These are phyloP conservation scores for Raphanus hybrid DNA, from an alignment of 441 rosid genomes.

Conservation along the genomic window DNA sequence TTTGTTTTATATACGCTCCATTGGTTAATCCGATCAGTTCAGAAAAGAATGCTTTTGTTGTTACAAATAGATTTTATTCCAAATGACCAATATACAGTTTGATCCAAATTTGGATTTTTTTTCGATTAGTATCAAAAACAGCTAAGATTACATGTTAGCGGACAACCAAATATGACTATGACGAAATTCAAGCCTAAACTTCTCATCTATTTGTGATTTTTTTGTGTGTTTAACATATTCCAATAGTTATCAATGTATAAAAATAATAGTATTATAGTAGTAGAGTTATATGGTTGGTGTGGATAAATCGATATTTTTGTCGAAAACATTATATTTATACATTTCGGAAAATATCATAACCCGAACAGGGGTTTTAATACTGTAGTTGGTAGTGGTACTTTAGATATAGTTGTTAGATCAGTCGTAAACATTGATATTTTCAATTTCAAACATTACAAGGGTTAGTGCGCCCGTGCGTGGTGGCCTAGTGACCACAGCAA, in stretches of 20 bases:
- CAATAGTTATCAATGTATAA: background rate
- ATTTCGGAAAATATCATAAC: too few relatives aligned
- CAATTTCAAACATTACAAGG: background rate
- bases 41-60: background rate
- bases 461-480: conserved; percentile 19
- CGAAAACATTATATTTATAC: too few relatives aligned
- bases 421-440: background rate
- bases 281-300: conserved; percentile 1
- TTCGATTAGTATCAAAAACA: too few relatives aligned
- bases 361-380: too few relatives aligned
- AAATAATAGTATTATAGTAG: background rate
- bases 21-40: background rate
- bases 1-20: background rate
- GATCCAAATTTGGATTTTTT: too few relatives aligned
- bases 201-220: background rate
- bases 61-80: background rate
- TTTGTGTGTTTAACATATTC: background rate
- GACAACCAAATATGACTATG: background rate
- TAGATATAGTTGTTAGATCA: background rate
- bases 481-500: conserved; percentile 6
- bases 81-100: too few relatives aligned
- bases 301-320: background rate
- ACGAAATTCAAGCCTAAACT: background rate
- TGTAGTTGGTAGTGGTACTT: background rate
- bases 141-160: too few relatives aligned